Conservation (phyloP, 73 alveolate species). For the Paramecium biaurelia region DNA sequence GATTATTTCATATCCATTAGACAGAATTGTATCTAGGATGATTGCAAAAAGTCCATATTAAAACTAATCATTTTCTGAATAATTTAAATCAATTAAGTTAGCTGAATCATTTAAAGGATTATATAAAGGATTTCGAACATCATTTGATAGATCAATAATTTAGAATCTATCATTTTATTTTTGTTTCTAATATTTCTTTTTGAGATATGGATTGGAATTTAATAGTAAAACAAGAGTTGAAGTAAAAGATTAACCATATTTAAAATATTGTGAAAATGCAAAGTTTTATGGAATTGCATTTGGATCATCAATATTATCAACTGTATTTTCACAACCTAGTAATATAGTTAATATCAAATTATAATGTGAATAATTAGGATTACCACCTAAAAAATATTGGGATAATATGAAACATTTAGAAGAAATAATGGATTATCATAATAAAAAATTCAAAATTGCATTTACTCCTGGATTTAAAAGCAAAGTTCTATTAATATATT, state of each 20-base stretch:
- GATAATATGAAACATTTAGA: conserved; percentile 5
- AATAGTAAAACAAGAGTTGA: neutral
- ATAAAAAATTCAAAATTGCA: neutral
- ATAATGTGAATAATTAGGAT: conserved; percentile 20
- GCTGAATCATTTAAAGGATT: neutral
- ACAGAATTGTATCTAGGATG: neutral
- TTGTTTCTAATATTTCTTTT: neutral
- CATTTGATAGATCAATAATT: conserved; percentile 6
- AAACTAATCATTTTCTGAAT: neutral
- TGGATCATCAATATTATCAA: neutral
- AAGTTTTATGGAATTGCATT: conserved; percentile 6
- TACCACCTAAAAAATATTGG: neutral
- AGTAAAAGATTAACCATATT: neutral
- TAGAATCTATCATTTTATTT: neutral
- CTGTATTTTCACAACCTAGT: neutral
- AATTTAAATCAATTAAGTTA: neutral
- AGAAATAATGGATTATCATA: conserved; percentile 20
- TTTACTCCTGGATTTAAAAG: conserved; percentile 35
- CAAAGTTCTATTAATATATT: neutral
- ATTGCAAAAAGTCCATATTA: conserved; percentile 17
- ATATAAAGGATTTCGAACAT: conserved; percentile 1
- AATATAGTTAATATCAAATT: neutral
- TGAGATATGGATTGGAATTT: neutral
- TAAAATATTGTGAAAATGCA: neutral
- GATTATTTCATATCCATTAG: conserved; percentile 18